Evolutionary conservation across 208 protist genomes (phyloP).

Genomic region (Acanthamoeba royreba): DNA sequence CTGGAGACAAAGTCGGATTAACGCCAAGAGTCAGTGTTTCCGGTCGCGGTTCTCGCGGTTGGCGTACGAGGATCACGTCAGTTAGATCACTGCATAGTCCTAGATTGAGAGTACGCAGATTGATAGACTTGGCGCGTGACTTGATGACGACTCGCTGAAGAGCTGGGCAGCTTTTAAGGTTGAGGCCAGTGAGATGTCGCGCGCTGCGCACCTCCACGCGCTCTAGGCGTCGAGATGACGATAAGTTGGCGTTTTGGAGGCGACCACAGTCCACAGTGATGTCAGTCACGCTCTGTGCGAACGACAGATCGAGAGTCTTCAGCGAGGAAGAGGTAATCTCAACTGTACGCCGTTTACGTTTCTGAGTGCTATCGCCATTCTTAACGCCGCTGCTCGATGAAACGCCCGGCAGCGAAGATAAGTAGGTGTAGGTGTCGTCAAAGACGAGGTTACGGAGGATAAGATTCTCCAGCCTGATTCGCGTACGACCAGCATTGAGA

Average conservation of each 20-base stretch:
- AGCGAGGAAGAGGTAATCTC: not conserved
- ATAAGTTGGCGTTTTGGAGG: not conserved
- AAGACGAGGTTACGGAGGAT: not conserved
- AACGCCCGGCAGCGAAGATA: too few species aligned
- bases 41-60: too few species aligned
- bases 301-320: not conserved
- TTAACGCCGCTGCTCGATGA: too few species aligned
- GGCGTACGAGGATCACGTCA: too few species aligned
- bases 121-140: not conserved
- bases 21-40: too few species aligned
- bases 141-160: not conserved
- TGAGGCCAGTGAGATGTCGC: not conserved
- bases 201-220: not conserved
- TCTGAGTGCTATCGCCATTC: too few species aligned
- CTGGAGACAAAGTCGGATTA: not conserved
- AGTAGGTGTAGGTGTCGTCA: not conserved
- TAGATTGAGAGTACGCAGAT: not conserved
- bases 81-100: not conserved
- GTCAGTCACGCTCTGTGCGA: not conserved
- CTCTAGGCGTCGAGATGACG: not conserved
- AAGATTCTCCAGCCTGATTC: not conserved
- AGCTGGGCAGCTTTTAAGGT: not conserved
- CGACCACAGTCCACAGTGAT: not conserved
- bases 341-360: too few species aligned
- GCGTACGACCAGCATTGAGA: not conserved